Evolutionary conservation across 2,329 filamentous ascomycete genomes (phyloP), one percentile per base, ranked within the genome.

Genomic region (Pyrenochaeta sp.): DNA sequence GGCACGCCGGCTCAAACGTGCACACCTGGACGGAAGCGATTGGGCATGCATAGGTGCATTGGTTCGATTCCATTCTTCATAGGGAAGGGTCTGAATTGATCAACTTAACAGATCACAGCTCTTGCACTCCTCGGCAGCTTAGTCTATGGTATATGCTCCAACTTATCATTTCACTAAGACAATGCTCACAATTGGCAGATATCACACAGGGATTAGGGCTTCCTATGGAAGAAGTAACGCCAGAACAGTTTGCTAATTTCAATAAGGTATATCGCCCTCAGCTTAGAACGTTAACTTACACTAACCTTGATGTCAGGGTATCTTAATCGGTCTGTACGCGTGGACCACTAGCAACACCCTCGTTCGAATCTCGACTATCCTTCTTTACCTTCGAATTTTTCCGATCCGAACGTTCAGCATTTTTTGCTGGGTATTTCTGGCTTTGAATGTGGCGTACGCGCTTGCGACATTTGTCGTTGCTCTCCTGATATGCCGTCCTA

Each of bases 401-500:
- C 44, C 44, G 14, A 29, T 46, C 11, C 32, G 20, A 9, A 39
- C 18, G 4, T 46, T 46, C 23, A 15, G 30, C 4, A 7, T 31
- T 17, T 15, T 46, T 9, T 46, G 44, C 21, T 36, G 44, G 32
- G n/a, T 18, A 6, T 37, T 46, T 20, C 5, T 46, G 23, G 44
- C 20, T 4, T 21, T 36, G 18, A 36, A 46, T 11, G 18, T 46
- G 6, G 21, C 20, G 7, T 46, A 46, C 15, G 44, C 44, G 7
- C 20, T 46, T 29, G 44, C 44, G 10, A 46, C 44, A 21, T 46
- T 39, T 17, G 4, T 46, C 15, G 33, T 33, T 7, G 44, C 30
- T 20, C 32, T 60, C 14, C 12, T 49, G 10, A 30, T 39, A 29
- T 60, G 54, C 32, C 42, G 40, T 14, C 57, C 57, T 10, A 33